Percentiles rank a stretch among this genome's conserved stretches.
Conservation (phyloP, 768 basidiomycete genomes). For the Lyophyllum decastes region DNA sequence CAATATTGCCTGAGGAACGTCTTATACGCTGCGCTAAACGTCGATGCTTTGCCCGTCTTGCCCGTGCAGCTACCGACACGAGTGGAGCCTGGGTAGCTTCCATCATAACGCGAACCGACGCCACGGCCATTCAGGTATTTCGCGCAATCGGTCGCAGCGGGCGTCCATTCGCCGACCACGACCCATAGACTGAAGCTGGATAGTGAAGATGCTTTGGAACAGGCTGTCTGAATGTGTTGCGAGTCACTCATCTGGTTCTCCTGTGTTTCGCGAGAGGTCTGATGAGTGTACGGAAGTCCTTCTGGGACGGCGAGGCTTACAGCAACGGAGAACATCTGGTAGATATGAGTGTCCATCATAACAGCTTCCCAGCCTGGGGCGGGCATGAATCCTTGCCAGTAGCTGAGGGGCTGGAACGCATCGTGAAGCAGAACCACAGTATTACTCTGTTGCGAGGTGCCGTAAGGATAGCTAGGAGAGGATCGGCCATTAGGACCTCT, state of each 20-base stretch:
- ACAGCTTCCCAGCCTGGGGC: slow-evolving; percentile 61
- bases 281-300: background rate
- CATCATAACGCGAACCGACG: slow-evolving; percentile 64
- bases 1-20: slow-evolving; percentile 78
- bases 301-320: slow-evolving; percentile 35
- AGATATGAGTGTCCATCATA: slow-evolving; percentile 79
- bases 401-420: slow-evolving; percentile 74
- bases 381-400: slow-evolving; percentile 66
- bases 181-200: slow-evolving; percentile 69
- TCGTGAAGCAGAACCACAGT: slow-evolving; percentile 72
- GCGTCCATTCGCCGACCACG: slow-evolving; percentile 88
- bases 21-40: slow-evolving; percentile 80
- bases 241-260: slow-evolving; percentile 45
- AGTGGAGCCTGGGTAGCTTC: slow-evolving; percentile 62
- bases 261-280: slow-evolving; percentile 24
- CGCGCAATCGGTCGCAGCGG: slow-evolving; percentile 76
- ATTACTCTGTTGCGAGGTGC: slow-evolving; percentile 52
- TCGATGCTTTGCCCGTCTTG: slow-evolving; percentile 70
- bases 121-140: slow-evolving; percentile 87
- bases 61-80: slow-evolving; percentile 74
- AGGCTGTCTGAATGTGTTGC: slow-evolving; percentile 65
- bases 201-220: slow-evolving; percentile 46
- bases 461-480: slow-evolving; percentile 33
- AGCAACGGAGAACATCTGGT: slow-evolving; percentile 67
- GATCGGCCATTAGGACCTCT: slow-evolving; percentile 8